Evolutionary conservation across 148 eudicot species (phyloP).

Genomic region (Rhododendron simsii): DNA sequence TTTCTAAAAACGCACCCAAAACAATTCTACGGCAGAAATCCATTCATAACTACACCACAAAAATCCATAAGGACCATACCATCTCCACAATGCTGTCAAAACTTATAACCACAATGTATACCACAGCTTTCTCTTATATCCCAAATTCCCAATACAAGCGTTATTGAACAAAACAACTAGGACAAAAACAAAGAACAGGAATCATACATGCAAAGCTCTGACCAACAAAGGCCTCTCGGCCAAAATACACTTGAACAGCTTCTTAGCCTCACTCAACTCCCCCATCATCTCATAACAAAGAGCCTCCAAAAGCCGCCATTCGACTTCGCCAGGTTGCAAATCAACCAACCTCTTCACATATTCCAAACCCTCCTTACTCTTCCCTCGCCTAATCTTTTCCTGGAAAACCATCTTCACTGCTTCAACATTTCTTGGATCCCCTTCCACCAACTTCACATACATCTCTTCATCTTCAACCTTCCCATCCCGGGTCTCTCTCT

Average conservation of each 20-base stretch:
- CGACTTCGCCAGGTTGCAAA: conserved; percentile 63
- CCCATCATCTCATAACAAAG: conserved; percentile 91
- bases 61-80: neutral
- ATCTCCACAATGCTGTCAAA: neutral
- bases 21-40: neutral
- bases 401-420: conserved; percentile 63
- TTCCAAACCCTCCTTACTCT: conserved; percentile 58
- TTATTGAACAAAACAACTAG: neutral
- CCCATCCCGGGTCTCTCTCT: conserved; percentile 22
- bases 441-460: conserved; percentile 55
- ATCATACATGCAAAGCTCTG: conserved; percentile 90
- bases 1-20: neutral
- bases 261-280: conserved; percentile 60
- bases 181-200: neutral
- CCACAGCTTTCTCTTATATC: neutral
- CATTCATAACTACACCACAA: neutral
- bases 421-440: conserved; percentile 62
- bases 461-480: conserved; percentile 48
- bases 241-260: conserved; percentile 58
- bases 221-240: conserved; percentile 65
- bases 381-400: conserved; percentile 70
- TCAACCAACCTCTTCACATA: conserved; percentile 79
- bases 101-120: neutral
- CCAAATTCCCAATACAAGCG: neutral
- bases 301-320: conserved; percentile 92